Conservation (phyloP, 83 land plant species). For the Diphasiastrum complanatum region DNA sequence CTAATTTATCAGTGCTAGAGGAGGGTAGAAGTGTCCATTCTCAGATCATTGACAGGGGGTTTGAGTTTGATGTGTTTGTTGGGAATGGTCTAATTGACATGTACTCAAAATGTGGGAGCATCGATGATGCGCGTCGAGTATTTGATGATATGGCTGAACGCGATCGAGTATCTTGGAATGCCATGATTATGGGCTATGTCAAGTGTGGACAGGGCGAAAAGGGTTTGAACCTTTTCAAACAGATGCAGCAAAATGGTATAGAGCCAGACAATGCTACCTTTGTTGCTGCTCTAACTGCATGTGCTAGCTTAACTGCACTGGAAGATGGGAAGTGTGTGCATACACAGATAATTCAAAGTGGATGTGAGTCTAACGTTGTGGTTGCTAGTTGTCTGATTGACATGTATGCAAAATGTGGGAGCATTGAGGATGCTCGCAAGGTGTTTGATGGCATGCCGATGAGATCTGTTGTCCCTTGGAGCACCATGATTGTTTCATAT, state of each 20-base stretch:
- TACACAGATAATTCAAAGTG: conserved; percentile 34
- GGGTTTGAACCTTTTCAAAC: conserved; percentile 34
- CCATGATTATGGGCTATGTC: conserved; percentile 46
- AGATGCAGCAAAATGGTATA: conserved; percentile 46
- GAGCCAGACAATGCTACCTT: conserved; percentile 47
- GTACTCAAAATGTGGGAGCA: conserved; percentile 37
- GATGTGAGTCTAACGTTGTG: conserved; percentile 34
- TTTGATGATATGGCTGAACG: conserved; percentile 41
- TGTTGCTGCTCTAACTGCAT: conserved; percentile 49
- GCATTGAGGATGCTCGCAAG: conserved; percentile 31
- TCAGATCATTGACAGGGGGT: conserved; percentile 30
- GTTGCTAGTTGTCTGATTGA: conserved; percentile 45
- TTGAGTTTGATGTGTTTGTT: conserved; percentile 21
- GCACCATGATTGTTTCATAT: conserved; percentile 43
- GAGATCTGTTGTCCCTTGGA: conserved; percentile 43
- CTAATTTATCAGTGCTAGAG: conserved; percentile 17
- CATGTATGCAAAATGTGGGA: conserved; percentile 56
- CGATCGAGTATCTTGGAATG: conserved; percentile 58
- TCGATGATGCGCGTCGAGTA: conserved; percentile 24
- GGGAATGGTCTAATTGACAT: conserved; percentile 49
- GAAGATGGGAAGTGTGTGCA: conserved; percentile 39
- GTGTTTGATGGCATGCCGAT: conserved; percentile 43
- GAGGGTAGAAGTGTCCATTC: conserved; percentile 50
- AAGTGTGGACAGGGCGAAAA: conserved; percentile 36
- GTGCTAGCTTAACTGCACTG: conserved; percentile 38